phyloP scores from a whole-genome alignment of 2,329 filamentous ascomycete genomes.

The Ophiostoma tasmaniense region DNA sequence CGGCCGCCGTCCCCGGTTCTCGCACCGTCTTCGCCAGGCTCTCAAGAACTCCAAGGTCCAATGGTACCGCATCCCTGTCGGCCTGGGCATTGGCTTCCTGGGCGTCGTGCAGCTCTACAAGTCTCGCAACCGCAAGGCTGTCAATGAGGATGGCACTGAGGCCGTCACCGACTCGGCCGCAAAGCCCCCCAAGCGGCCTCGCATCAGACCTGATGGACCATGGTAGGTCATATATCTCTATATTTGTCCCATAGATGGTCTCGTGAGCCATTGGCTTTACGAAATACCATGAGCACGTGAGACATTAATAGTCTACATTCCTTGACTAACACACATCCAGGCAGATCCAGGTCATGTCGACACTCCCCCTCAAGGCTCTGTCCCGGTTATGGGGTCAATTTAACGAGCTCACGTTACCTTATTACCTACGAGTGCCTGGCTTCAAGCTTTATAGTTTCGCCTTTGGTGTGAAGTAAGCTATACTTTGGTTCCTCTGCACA shows the following conservation, averaged over 20 bases:
- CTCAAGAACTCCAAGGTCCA: constrained; percentile 52
- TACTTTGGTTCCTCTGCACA: background rate
- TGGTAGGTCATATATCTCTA: constrained; percentile 46
- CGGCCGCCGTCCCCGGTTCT: constrained; percentile 41
- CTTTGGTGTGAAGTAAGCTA: constrained; percentile 69
- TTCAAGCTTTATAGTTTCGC: constrained; percentile 87
- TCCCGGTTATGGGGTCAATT: constrained; percentile 85
- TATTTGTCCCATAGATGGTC: background rate
- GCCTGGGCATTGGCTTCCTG: constrained; percentile 75
- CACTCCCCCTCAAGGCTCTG: constrained; percentile 79
- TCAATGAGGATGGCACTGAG: constrained; percentile 37
- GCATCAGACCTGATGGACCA: constrained; percentile 73
- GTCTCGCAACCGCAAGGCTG: constrained; percentile 49
- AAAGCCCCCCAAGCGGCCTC: constrained; percentile 43
- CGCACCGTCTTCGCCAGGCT: constrained; percentile 42
- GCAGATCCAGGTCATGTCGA: constrained; percentile 92
- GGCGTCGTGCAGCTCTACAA: constrained; percentile 79
- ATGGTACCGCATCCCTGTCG: constrained; percentile 88
- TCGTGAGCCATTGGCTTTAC: background rate
- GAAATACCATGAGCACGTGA: constrained; percentile 9
- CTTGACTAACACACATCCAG: constrained; percentile 26
- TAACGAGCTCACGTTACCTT: constrained; percentile 82
- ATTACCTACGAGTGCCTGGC: constrained; percentile 77
- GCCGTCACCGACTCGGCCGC: constrained; percentile 30
- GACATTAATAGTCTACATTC: background rate